Evolutionary conservation across 192 early-diverging fungal species (phyloP).

Genomic region (Linnemannia hyalina): DNA sequence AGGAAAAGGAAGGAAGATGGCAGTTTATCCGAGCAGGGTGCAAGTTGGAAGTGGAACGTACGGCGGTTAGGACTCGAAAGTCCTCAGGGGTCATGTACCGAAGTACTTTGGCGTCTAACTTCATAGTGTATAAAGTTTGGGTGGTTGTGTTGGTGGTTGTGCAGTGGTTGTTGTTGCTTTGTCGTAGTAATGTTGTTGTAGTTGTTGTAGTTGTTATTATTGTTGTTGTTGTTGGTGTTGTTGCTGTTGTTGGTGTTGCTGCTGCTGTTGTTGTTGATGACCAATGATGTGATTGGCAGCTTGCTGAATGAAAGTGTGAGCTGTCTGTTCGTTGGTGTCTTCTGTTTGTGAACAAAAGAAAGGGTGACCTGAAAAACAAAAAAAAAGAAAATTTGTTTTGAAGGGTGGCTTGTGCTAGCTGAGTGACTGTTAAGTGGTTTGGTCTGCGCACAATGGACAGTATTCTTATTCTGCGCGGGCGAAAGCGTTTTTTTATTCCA

Average conservation of each 20-base stretch:
- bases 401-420: slow-evolving; percentile 17
- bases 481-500: neutral
- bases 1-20: neutral
- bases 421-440: slow-evolving; percentile 4
- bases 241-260: neutral
- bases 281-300: too few relatives aligned
- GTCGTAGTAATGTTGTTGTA: neutral
- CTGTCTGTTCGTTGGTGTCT: neutral
- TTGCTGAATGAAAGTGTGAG: neutral
- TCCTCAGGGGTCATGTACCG: slow-evolving; percentile 95
- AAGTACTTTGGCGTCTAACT: slow-evolving; percentile 93
- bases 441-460: neutral
- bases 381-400: slow-evolving; percentile 35
- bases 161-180: neutral
- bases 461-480: neutral
- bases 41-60: slow-evolving; percentile 41
- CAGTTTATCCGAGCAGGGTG: neutral
- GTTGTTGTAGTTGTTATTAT: neutral
- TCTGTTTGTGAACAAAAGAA: neutral
- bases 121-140: slow-evolving; percentile 71
- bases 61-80: slow-evolving; percentile 96
- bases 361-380: neutral
- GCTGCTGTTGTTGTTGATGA: neutral
- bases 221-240: neutral
- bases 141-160: neutral